Percentiles rank a stretch among this genome's conserved stretches.
These are phyloP conservation scores for Lentinula edodes DNA, from an alignment of 768 basidiomycete species.

Conservation along the genomic window DNA sequence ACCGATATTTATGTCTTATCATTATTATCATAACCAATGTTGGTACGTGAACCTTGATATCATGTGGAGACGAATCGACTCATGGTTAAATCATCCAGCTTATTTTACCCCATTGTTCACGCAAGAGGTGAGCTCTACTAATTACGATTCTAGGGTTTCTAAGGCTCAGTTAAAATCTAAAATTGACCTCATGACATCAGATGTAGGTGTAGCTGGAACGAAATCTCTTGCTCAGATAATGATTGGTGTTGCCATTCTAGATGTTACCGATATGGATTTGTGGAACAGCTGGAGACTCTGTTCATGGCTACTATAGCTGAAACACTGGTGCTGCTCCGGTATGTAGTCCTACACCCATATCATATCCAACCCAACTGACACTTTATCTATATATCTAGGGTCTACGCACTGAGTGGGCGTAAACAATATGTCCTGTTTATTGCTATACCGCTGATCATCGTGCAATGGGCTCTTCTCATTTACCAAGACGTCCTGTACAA, in stretches of 20 bases:
- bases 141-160: too few species aligned
- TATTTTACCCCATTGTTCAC: neutral
- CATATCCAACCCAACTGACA: neutral
- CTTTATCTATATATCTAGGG: neutral
- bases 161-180: too few species aligned
- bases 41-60: neutral
- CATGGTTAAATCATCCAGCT: neutral
- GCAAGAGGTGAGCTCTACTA: neutral
- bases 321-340: constrained; percentile 4
- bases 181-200: too few species aligned
- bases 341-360: neutral
- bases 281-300: constrained; percentile 9
- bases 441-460: neutral
- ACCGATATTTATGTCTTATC: constrained; percentile 12
- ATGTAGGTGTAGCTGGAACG: neutral
- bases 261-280: constrained; percentile 8
- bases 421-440: constrained; percentile 1
- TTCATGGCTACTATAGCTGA: constrained; percentile 9
- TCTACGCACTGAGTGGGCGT: constrained; percentile 6
- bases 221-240: neutral
- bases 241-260: neutral
- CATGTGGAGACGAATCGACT: neutral
- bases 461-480: constrained; percentile 5
- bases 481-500: constrained; percentile 4
- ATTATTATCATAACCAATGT: constrained; percentile 12